phyloP scores from a whole-genome alignment of 139 green algal species.

The Coelastrella sp. region DNA sequence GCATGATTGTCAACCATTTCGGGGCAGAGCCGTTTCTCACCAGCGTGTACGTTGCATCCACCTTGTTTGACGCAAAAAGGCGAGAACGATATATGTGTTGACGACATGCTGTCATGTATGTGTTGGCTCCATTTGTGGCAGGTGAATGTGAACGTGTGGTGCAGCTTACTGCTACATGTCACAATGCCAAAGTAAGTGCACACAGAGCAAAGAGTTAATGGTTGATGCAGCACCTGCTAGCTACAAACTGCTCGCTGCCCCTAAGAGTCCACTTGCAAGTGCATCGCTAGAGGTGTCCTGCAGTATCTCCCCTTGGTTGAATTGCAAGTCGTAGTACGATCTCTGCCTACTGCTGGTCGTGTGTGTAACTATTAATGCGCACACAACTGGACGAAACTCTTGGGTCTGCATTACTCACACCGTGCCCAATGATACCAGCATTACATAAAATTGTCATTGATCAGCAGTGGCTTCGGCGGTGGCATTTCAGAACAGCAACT shows the following conservation, averaged over 20 bases:
- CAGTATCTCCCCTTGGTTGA: not conserved
- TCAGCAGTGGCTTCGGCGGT: not conserved
- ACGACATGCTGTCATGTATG: slow-evolving; percentile 33
- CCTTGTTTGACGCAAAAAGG: not conserved
- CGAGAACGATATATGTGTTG: not conserved
- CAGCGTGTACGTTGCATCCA: too few relatives aligned
- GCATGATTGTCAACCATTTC: too few relatives aligned
- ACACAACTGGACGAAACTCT: too few relatives aligned
- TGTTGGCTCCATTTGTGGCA: slow-evolving; percentile 64
- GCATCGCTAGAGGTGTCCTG: not conserved
- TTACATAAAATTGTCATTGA: not conserved
- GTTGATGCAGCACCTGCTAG: too few relatives aligned
- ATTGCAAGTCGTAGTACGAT: not conserved
- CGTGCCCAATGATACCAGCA: not conserved
- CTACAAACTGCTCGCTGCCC: not conserved
- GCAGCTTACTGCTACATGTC: slow-evolving; percentile 51
- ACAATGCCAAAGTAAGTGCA: slow-evolving; percentile 36
- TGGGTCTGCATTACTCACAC: too few relatives aligned
- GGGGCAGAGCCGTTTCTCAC: too few relatives aligned
- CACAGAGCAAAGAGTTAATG: not conserved
- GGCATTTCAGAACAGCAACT: not conserved
- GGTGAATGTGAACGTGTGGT: slow-evolving; percentile 64
- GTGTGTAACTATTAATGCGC: too few relatives aligned
- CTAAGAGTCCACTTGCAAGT: not conserved
- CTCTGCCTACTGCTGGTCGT: not conserved